phyloP scores from a whole-genome alignment of 495 filamentous ascomycete species.

The Aspergillus cristatus region DNA sequence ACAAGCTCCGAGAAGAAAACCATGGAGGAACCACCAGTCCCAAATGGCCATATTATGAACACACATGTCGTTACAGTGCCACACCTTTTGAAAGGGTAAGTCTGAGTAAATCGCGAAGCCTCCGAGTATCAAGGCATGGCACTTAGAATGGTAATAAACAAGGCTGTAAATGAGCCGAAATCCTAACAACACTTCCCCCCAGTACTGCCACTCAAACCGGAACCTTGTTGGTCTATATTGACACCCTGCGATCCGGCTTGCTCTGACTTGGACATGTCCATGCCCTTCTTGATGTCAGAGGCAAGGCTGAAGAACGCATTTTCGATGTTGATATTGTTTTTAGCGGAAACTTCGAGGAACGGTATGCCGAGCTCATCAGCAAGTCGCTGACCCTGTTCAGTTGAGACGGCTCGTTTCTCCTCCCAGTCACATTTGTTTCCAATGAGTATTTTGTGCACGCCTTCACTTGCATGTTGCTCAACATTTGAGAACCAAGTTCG shows the following conservation, averaged over 20 bases:
- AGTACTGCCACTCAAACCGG: slow-evolving; percentile 46
- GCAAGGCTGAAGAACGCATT: slow-evolving; percentile 96
- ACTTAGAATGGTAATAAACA: too few relatives aligned
- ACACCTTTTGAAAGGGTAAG: too few relatives aligned
- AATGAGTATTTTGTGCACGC: slow-evolving; percentile 99
- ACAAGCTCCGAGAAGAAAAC: too few relatives aligned
- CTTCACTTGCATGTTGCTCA: slow-evolving; percentile 97
- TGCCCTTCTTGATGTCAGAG: slow-evolving; percentile 89
- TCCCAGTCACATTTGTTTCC: slow-evolving; percentile 99
- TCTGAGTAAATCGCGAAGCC: too few relatives aligned
- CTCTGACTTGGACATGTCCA: slow-evolving; percentile 68
- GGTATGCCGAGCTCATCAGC: slow-evolving; percentile 96
- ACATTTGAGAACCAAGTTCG: slow-evolving; percentile 99
- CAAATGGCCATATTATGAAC: too few relatives aligned
- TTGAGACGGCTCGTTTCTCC: slow-evolving; percentile 91
- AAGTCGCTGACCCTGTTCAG: slow-evolving; percentile 84
- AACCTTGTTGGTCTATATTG: slow-evolving; percentile 57
- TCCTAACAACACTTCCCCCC: slow-evolving; percentile 82
- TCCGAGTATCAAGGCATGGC: too few relatives aligned
- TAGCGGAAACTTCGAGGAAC: slow-evolving; percentile 96
- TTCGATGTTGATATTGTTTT: slow-evolving; percentile 99
- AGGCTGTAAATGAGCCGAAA: neutral
- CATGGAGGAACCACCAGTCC: too few relatives aligned
- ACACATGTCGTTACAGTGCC: too few relatives aligned
- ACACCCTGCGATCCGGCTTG: slow-evolving; percentile 55